A percentile compares a stretch with the other conserved stretches of the same genome.
phyloP scores from a whole-genome alignment of 2,329 filamentous ascomycete species.

The Beauveria caledonica region DNA sequence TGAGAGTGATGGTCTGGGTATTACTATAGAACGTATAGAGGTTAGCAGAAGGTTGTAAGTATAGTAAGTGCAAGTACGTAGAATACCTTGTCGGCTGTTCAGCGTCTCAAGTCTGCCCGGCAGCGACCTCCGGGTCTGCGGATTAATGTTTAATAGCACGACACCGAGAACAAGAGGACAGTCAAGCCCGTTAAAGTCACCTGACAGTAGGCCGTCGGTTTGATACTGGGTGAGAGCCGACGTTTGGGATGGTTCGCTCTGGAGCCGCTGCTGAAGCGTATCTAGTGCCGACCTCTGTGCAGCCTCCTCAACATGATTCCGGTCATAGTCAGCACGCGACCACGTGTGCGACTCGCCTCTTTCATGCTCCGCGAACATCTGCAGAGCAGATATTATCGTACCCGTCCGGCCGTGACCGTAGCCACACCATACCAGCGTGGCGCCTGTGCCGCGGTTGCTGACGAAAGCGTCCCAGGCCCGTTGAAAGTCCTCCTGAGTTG shows the following conservation, averaged over 20 bases:
- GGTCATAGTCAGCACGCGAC: neutral
- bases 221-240: too few species aligned
- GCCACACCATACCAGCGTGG: conserved; percentile 13
- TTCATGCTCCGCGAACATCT: conserved; percentile 2
- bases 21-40: neutral
- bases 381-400: conserved; percentile 7
- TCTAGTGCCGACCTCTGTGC: neutral
- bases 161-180: too few species aligned
- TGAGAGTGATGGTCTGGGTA: neutral
- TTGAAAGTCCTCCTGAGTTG: neutral
- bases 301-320: neutral
- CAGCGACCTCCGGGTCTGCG: too few species aligned
- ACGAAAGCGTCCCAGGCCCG: neutral
- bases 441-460: neutral
- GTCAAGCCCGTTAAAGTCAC: too few species aligned
- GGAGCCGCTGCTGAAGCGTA: neutral
- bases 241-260: too few species aligned
- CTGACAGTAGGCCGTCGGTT: too few species aligned
- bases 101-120: too few species aligned
- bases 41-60: neutral
- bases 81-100: too few species aligned
- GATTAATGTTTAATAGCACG: too few species aligned
- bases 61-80: too few species aligned
- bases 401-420: conserved; percentile 13
- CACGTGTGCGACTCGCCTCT: neutral